phyloP scores from a whole-genome alignment of 441 rosid species.

The Bruguiera hainesii region DNA sequence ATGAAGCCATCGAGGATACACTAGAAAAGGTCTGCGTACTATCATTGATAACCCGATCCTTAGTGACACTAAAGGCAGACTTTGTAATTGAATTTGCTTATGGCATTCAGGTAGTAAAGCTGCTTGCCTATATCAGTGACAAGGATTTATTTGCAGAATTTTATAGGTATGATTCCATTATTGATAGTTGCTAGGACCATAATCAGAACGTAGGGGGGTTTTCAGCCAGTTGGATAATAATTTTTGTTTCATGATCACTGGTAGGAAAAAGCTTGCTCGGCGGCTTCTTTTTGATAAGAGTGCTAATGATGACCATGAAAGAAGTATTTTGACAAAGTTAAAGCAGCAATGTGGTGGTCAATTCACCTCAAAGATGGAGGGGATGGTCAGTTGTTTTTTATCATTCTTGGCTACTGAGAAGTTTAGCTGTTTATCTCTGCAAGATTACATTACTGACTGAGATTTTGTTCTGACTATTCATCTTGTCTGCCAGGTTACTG shows the following conservation, averaged over 20 bases:
- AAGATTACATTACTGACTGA: neutral
- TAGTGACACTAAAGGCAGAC: neutral
- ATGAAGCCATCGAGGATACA: slow-evolving; percentile 78
- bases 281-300: slow-evolving; percentile 77
- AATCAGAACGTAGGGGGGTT: neutral
- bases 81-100: slow-evolving; percentile 3
- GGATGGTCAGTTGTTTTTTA: slow-evolving; percentile 33
- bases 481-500: slow-evolving; percentile 20
- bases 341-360: slow-evolving; percentile 84
- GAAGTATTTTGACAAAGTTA: slow-evolving; percentile 74
- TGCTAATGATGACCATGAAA: slow-evolving; percentile 78
- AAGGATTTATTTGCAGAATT: slow-evolving; percentile 76
- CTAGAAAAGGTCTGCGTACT: slow-evolving; percentile 68
- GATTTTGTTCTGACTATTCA: neutral
- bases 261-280: slow-evolving; percentile 74
- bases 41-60: neutral
- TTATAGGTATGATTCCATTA: slow-evolving; percentile 40
- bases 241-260: slow-evolving; percentile 13
- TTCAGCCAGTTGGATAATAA: neutral
- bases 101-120: slow-evolving; percentile 52
- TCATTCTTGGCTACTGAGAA: neutral
- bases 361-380: slow-evolving; percentile 90
- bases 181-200: too few relatives aligned
- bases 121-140: slow-evolving; percentile 65
- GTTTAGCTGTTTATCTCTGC: neutral